These are phyloP conservation scores for Monosporascus sp. DNA, from an alignment of 2,329 filamentous ascomycete genomes.

Conservation along the genomic window DNA sequence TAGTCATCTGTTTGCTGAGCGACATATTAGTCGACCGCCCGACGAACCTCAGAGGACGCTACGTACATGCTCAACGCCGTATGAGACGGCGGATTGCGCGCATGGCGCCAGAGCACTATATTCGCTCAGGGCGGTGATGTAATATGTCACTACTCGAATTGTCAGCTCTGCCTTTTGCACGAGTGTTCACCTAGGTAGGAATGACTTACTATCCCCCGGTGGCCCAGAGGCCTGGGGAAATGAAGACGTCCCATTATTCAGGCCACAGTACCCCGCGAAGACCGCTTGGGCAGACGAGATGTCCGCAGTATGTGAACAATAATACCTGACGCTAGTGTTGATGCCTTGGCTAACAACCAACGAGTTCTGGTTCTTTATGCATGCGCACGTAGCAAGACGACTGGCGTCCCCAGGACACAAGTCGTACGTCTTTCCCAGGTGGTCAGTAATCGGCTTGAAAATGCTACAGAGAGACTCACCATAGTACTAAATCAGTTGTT, in stretches of 20 bases:
- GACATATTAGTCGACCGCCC: constrained; percentile 3
- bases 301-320: constrained; percentile 42
- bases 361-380: constrained; percentile 45
- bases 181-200: neutral
- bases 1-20: constrained; percentile 30
- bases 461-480: constrained; percentile 17
- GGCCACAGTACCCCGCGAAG: constrained; percentile 46
- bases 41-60: constrained; percentile 5
- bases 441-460: neutral
- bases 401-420: constrained; percentile 34
- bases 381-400: constrained; percentile 45
- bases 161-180: neutral
- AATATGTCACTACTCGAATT: constrained; percentile 41
- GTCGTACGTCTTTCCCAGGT: constrained; percentile 20
- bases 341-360: constrained; percentile 36
- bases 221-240: constrained; percentile 42
- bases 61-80: constrained; percentile 34
- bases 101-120: constrained; percentile 40
- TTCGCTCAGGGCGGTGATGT: constrained; percentile 45
- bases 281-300: constrained; percentile 44
- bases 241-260: constrained; percentile 42
- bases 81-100: constrained; percentile 37
- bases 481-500: constrained; percentile 19
- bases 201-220: constrained; percentile 44
- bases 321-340: constrained; percentile 35